Conservation (phyloP, 345 rosid genomes). For the Punica granatum region DNA sequence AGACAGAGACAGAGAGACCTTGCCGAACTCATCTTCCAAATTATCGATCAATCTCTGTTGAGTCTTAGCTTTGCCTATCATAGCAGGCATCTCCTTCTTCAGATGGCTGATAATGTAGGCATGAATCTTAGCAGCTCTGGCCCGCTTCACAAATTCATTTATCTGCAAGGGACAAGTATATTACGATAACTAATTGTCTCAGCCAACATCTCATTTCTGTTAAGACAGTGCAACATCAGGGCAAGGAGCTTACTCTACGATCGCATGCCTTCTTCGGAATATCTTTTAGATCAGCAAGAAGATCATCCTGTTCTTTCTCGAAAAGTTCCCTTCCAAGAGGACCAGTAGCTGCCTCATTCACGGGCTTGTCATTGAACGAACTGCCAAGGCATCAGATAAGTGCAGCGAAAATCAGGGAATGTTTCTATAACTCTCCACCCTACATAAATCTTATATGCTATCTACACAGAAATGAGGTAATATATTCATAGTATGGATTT, state of each 20-base stretch:
- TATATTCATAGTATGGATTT: not conserved
- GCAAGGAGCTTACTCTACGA: conserved; percentile 68
- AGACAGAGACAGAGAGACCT: conserved; percentile 32
- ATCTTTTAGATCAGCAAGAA: conserved; percentile 78
- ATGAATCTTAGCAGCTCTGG: conserved; percentile 94
- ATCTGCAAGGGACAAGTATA: conserved; percentile 36
- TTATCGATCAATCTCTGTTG: conserved; percentile 76
- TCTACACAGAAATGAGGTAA: not conserved
- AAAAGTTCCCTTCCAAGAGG: conserved; percentile 89
- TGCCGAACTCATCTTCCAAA: conserved; percentile 65
- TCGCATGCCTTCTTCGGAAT: conserved; percentile 98
- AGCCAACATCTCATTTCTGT: not conserved
- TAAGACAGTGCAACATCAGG: not conserved
- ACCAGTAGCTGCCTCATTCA: conserved; percentile 64
- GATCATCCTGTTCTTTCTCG: conserved; percentile 93
- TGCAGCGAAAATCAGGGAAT: not conserved
- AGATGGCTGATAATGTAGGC: conserved; percentile 85
- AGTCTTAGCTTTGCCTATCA: conserved; percentile 89
- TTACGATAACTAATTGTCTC: not conserved
- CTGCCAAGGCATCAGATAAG: conserved; percentile 27
- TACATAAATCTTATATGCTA: not conserved
- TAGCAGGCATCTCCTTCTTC: conserved; percentile 84
- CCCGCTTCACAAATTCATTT: conserved; percentile 92
- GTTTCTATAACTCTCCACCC: not conserved
- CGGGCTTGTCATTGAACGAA: conserved; percentile 90